A percentile compares a stretch with the other conserved stretches of the same genome.
These are phyloP conservation scores for Fagopyrum tataricum DNA, from an alignment of 148 eudicot species.

Conservation along the genomic window DNA sequence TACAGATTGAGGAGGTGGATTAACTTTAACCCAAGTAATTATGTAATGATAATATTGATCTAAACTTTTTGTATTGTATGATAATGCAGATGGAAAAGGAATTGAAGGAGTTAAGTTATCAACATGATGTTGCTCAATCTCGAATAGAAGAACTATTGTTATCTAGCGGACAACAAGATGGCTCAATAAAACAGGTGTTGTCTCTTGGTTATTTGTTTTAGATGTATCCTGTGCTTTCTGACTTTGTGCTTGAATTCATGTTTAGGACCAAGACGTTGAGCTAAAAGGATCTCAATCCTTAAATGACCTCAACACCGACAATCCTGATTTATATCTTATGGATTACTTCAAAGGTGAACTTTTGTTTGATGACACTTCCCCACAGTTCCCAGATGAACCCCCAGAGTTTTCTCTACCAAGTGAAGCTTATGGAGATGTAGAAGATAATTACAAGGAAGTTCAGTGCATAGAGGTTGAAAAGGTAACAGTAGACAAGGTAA, in stretches of 20 bases:
- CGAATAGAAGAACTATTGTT: constrained; percentile 50
- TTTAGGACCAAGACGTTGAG: constrained; percentile 29
- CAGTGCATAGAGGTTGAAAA: constrained; percentile 48
- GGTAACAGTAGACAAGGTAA: constrained; percentile 15
- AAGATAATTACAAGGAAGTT: constrained; percentile 65
- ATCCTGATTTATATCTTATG: constrained; percentile 24
- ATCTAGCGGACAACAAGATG: constrained; percentile 25
- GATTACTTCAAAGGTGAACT: constrained; percentile 39
- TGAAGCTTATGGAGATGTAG: constrained; percentile 33
- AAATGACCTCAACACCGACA: constrained; percentile 24
- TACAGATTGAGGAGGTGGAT: constrained; percentile 73
- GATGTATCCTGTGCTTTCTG: constrained; percentile 19
- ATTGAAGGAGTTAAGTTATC: constrained; percentile 57
- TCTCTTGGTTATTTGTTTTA: background rate
- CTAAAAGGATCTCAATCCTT: constrained; percentile 29
- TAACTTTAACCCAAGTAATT: background rate
- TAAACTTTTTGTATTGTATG: background rate
- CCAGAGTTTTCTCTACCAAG: constrained; percentile 38
- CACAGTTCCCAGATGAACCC: constrained; percentile 30
- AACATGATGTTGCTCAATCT: constrained; percentile 76
- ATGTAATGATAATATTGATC: background rate
- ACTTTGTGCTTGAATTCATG: constrained; percentile 9
- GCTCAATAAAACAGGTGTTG: constrained; percentile 35
- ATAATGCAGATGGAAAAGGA: constrained; percentile 73
- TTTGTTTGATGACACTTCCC: constrained; percentile 37